Base-by-base conservation (phyloP, 108 stramenopile genomes). In the Stephanodiscus minutulus region DNA sequence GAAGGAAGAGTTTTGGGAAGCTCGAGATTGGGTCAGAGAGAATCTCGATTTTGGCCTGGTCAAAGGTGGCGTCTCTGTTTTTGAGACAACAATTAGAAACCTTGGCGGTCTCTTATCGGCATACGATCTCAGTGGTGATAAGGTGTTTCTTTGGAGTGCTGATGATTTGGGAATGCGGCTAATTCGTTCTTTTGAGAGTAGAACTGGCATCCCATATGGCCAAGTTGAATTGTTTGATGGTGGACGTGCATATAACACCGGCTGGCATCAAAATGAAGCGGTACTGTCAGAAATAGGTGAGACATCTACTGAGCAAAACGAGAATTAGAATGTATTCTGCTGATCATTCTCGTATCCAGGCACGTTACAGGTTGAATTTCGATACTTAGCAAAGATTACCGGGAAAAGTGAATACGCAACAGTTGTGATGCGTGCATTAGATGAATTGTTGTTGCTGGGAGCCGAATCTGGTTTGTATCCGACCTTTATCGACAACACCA, bases 51-150 rank as follows among this genome's bases (percentile, higher is more conserved):
- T 73, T 62, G 28, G 73, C 55, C 70, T 68, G 49, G 37, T 66
- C 7, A 59, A 75, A 24, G 56, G 80, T 36, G 39, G 50, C 28
- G 89, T 91, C 21, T 83, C 79, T 43, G 84, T 91, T 12, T 93
- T 93, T 67, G 92, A 93, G 72, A 91, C 88, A n/a, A 93, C 87
- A 25, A 93, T 64, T 52, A 37, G 70, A 61, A 70, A 70, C 28
- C 61, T 70, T 47, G 91, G 87, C 2, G 89, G 88, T 41, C 82
- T 91, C 20, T 77, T 94, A 35, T 79, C 83, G 8, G 93, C 93
- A 11, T 92, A 90, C 68, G 87, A 88, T 43, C 75, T 90, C 1
- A 86, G 83, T 17, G 73, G 64, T 3, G 85, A 87, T 18, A 33
- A 41, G 24, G 53, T 47, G 5, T 77, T 77, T 55, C 21, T 72